Evolutionary conservation across 441 rosid genomes (phyloP).

Genomic region (Erysimum pusillum): DNA sequence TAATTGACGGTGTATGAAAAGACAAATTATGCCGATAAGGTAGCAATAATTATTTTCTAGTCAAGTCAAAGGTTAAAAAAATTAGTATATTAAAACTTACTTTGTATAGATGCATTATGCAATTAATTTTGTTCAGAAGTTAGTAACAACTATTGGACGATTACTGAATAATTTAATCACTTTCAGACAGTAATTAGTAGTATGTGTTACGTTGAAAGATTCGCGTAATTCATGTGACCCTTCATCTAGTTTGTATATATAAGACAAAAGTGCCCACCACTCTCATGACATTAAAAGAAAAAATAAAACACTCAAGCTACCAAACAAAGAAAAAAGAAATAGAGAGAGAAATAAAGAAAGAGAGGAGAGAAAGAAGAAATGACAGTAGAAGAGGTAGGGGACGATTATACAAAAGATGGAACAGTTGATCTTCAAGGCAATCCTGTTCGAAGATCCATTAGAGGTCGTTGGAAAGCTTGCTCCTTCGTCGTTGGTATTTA

Average conservation of each 20-base stretch:
- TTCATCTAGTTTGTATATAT: constrained; percentile 17
- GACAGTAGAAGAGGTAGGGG: constrained; percentile 46
- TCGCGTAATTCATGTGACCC: constrained; percentile 6
- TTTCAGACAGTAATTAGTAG: not conserved
- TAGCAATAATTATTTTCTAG: too few species aligned
- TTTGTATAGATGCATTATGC: not conserved
- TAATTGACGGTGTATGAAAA: too few species aligned
- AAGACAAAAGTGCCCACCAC: constrained; percentile 12
- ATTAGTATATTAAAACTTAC: too few species aligned
- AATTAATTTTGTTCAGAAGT: not conserved
- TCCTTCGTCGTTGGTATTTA: constrained; percentile 68
- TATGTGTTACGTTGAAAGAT: constrained; percentile 8
- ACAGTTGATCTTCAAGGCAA: constrained; percentile 81
- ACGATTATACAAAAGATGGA: constrained; percentile 74
- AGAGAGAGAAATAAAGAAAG: not conserved
- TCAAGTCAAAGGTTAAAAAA: too few species aligned
- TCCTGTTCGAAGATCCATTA: constrained; percentile 69
- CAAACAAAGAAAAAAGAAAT: not conserved
- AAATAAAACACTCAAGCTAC: constrained; percentile 8
- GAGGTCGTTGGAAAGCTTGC: constrained; percentile 85
- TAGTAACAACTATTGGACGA: not conserved
- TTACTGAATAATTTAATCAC: not conserved
- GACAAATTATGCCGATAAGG: too few species aligned
- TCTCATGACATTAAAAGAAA: not conserved
- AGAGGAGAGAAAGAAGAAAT: not conserved